These are phyloP conservation scores for Fusarium sterilihyphosum DNA, from an alignment of 2,329 filamentous ascomycete species.

Conservation along the genomic window DNA sequence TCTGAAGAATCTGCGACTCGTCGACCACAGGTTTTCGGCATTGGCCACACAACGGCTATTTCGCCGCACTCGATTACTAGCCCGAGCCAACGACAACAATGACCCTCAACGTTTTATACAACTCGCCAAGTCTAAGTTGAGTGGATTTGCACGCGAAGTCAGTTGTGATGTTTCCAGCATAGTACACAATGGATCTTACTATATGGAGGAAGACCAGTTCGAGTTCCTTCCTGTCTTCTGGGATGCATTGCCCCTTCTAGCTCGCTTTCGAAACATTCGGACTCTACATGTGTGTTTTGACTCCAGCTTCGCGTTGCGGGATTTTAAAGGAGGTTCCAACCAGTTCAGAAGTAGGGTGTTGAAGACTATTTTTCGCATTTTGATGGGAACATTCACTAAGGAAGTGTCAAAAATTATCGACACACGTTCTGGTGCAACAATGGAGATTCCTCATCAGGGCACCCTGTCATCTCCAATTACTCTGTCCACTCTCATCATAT, in stretches of 20 bases:
- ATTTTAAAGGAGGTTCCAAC: fast-evolving
- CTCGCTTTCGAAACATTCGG: neutral
- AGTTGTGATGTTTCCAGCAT: neutral
- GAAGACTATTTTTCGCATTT: neutral
- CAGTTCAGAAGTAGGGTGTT: neutral
- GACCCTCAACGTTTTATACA: neutral
- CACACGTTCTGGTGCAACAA: fast-evolving
- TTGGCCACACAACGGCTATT: neutral
- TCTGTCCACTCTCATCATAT: neutral
- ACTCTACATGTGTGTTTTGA: neutral
- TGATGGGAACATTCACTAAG: neutral
- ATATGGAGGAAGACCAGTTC: neutral
- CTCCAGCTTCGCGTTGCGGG: fast-evolving
- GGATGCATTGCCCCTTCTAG: neutral
- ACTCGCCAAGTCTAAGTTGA: neutral
- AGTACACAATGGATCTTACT: neutral
- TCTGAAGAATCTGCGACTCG: neutral
- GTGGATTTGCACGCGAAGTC: neutral
- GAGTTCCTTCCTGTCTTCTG: neutral
- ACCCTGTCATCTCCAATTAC: neutral
- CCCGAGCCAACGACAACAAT: neutral
- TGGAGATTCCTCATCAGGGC: fast-evolving
- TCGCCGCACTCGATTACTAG: neutral
- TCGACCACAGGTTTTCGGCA: neutral
- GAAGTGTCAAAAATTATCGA: neutral